These are phyloP conservation scores for Cyclocybe cylindracea DNA, from an alignment of 768 basidiomycete species.

Conservation along the genomic window DNA sequence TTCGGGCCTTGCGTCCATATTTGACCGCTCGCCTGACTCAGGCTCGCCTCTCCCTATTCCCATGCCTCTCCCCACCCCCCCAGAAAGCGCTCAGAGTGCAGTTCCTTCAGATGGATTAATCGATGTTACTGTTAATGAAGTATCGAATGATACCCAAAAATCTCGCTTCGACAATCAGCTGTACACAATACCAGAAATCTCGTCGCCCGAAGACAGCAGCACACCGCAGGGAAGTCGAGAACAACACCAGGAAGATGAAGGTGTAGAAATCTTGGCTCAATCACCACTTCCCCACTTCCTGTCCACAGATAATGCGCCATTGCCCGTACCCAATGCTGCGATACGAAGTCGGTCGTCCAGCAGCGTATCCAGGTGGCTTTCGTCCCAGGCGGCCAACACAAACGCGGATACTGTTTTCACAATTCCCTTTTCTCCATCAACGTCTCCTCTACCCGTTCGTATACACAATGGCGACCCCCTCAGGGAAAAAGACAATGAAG, in stretches of 20 bases:
- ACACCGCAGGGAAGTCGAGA: slow-evolving; percentile 9
- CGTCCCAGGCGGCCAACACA: slow-evolving; percentile 10
- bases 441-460: slow-evolving; percentile 17
- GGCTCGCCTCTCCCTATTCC: slow-evolving; percentile 27
- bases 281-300: background rate
- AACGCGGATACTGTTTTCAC: slow-evolving; percentile 18
- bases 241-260: slow-evolving; percentile 1
- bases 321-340: slow-evolving; percentile 22
- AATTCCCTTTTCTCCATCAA: slow-evolving; percentile 18
- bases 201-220: slow-evolving; percentile 22
- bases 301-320: slow-evolving; percentile 11
- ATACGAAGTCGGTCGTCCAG: slow-evolving; percentile 12
- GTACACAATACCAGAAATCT: slow-evolving; percentile 31
- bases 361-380: slow-evolving; percentile 16
- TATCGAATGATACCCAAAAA: slow-evolving; percentile 15
- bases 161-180: slow-evolving; percentile 24
- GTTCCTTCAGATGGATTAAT: slow-evolving; percentile 26
- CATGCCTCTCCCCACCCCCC: slow-evolving; percentile 36
- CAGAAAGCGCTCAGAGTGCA: slow-evolving; percentile 30
- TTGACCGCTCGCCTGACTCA: slow-evolving; percentile 27
- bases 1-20: slow-evolving; percentile 28
- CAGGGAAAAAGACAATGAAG: slow-evolving; percentile 15
- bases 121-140: slow-evolving; percentile 20
- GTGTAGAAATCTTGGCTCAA: background rate
- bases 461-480: slow-evolving; percentile 17